Percentiles rank a stretch among this genome's conserved stretches.
phyloP scores from a whole-genome alignment of 1,284 basidiomycete species.

The Peniophora sp. region DNA sequence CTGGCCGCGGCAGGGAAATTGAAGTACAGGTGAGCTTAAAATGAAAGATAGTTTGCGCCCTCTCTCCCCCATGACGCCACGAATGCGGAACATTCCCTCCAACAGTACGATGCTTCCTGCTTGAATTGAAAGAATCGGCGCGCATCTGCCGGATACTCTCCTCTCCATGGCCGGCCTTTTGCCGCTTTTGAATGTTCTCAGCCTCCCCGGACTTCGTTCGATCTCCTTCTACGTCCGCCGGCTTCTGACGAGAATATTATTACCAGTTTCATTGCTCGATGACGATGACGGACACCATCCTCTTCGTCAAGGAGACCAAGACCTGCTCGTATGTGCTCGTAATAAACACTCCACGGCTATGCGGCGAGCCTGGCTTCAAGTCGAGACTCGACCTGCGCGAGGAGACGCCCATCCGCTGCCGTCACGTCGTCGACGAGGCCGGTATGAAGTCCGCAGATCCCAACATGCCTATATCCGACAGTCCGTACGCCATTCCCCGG shows the following conservation, averaged over 20 bases:
- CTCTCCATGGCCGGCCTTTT: too few species aligned
- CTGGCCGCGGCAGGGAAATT: conserved; percentile 74
- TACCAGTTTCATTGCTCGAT: conserved; percentile 88
- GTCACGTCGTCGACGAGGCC: conserved; percentile 50
- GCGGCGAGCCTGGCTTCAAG: conserved; percentile 85
- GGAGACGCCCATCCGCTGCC: conserved; percentile 66
- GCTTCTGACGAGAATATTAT: not conserved
- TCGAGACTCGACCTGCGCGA: conserved; percentile 60
- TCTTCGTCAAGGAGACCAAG: conserved; percentile 86
- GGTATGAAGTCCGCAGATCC: conserved; percentile 23
- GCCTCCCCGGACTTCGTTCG: too few species aligned
- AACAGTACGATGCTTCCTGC: too few species aligned
- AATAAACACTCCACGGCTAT: conserved; percentile 88
- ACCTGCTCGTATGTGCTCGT: conserved; percentile 89
- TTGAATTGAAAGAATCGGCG: too few species aligned
- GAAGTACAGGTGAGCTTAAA: conserved; percentile 79
- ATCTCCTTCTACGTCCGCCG: too few species aligned
- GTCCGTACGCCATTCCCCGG: conserved; percentile 41
- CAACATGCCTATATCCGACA: conserved; percentile 39
- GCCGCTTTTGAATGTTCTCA: too few species aligned
- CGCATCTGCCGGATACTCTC: too few species aligned
- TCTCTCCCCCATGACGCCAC: not conserved
- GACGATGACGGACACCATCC: conserved; percentile 79
- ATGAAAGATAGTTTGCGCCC: not conserved
- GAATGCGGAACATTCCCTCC: too few species aligned